Percentiles rank a stretch among this genome's conserved stretches.
Evolutionary conservation across 1,139 yeast genomes (phyloP).

Genomic region (Yamadazyma dushanensis): DNA sequence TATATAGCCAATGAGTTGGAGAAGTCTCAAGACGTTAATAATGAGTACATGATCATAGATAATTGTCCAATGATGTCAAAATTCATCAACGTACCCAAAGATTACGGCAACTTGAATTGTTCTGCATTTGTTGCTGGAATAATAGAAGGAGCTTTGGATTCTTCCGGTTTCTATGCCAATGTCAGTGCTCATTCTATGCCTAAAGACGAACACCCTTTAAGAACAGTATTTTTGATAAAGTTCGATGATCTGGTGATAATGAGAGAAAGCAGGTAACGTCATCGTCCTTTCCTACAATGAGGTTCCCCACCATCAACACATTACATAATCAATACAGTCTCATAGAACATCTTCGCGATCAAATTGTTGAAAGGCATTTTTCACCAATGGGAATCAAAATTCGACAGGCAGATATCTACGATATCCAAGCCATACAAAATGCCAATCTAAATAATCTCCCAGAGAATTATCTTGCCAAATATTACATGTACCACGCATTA

Average conservation of each 20-base stretch:
- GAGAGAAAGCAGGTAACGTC: conserved; percentile 39
- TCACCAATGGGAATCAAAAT: conserved; percentile 74
- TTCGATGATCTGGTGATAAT: conserved; percentile 62
- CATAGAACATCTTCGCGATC: background rate
- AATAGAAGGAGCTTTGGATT: conserved; percentile 84
- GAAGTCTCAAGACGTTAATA: conserved; percentile 75
- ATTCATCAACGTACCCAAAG: conserved; percentile 78
- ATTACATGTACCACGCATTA: conserved; percentile 87
- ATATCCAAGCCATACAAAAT: conserved; percentile 94
- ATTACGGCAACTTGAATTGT: conserved; percentile 76
- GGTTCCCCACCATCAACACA: background rate
- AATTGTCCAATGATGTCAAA: conserved; percentile 74
- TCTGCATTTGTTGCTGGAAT: conserved; percentile 90
- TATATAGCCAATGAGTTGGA: conserved; percentile 85
- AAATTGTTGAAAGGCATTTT: background rate
- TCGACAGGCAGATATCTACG: conserved; percentile 83
- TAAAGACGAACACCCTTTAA: conserved; percentile 56
- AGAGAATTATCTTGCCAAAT: conserved; percentile 89
- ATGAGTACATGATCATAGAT: conserved; percentile 87
- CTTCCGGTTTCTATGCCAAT: conserved; percentile 74
- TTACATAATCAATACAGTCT: background rate
- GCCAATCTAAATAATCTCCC: conserved; percentile 92
- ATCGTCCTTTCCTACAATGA: too few relatives aligned
- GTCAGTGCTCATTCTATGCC: conserved; percentile 91
- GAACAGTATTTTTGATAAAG: conserved; percentile 83